These are phyloP conservation scores for Rusavskia elegans DNA, from an alignment of 495 filamentous ascomycete genomes.

Conservation along the genomic window DNA sequence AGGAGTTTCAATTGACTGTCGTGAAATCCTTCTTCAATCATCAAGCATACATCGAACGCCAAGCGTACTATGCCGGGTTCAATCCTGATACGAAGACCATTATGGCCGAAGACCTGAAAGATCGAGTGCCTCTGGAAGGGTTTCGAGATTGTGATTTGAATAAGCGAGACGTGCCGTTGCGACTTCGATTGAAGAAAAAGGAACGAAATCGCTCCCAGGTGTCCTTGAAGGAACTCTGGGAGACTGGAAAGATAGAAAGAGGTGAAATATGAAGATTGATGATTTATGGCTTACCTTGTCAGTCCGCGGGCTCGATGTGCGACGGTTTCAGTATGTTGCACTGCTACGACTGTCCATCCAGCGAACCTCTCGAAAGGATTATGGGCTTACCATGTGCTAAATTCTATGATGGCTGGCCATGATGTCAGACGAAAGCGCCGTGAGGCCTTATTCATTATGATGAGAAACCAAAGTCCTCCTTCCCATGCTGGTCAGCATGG, in stretches of 20 bases:
- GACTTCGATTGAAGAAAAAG: conserved; percentile 5
- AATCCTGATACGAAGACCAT: conserved; percentile 2
- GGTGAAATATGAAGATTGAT: neutral
- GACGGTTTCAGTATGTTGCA: too few species aligned
- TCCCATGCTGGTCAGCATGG: too few species aligned
- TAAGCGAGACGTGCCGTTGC: conserved; percentile 9
- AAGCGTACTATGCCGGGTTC: conserved; percentile 22
- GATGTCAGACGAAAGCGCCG: too few species aligned
- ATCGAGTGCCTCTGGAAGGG: conserved; percentile 10
- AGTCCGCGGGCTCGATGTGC: too few species aligned
- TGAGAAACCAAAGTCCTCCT: too few species aligned
- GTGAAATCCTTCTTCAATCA: conserved; percentile 18
- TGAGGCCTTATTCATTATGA: too few species aligned
- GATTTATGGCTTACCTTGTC: neutral
- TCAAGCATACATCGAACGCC: conserved; percentile 22
- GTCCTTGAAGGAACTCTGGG: neutral
- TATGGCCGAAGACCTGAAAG: conserved; percentile 11
- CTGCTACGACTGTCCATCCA: too few species aligned
- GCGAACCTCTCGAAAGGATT: too few species aligned
- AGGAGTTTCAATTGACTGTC: conserved; percentile 17
- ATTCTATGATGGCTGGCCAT: too few species aligned
- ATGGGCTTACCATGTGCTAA: too few species aligned
- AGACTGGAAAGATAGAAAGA: neutral
- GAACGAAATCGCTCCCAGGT: neutral
- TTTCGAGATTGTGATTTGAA: conserved; percentile 10